Base-by-base conservation (phyloP, 169 alveolate species). In the Cyclospora cayetanensis region DNA sequence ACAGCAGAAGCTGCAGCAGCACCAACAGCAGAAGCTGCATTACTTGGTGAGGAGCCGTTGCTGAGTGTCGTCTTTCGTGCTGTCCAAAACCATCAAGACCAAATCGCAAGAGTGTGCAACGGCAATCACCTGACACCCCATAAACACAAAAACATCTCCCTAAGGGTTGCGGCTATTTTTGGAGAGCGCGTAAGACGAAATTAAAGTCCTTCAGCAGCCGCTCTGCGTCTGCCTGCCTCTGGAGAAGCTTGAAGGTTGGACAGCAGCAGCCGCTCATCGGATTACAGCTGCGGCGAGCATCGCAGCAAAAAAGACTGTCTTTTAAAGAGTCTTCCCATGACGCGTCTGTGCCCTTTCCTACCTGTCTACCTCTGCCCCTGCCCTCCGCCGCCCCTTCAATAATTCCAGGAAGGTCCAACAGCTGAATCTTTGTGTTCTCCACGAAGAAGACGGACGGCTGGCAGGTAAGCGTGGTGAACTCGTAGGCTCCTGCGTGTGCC, bases 391-490 rank as follows among this genome's bases (percentile, higher is more conserved):
- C 99, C 3, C 99, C 99, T 90, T 97, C 98, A 66, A 98, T 98
- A 80, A 98, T 98, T 72, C 98, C 99, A 18, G 99, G 99, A 39
- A 98, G 95, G 96, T 98, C 99, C 82, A 98, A 90, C 43, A 98
- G 96, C 96, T 98, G 98, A 31, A 98, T 97, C 93, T 97, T 97
- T 39, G 99, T 97, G 70, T 97, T 97, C 66, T 97, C 98, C 90
- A 96, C 88, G 93, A 77, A 37, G 70, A 94, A 77, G 42, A 90
- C 89, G 4, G 86, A 60, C 42, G 88, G 91, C 27, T 88, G 68
- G 94, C 99, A 99, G 18, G 99, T 99, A 72, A 99, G 96, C 0
- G 99, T 99, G 22, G 99, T 99, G 94, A 99, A 99, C 94, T 99
- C 99, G 93, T 99, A 98, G 37, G 99, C 99, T 25, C 99, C 99